phyloP scores from a whole-genome alignment of 202 grass and related monocot species.

The Schoenoplectus tabernaemontani region DNA sequence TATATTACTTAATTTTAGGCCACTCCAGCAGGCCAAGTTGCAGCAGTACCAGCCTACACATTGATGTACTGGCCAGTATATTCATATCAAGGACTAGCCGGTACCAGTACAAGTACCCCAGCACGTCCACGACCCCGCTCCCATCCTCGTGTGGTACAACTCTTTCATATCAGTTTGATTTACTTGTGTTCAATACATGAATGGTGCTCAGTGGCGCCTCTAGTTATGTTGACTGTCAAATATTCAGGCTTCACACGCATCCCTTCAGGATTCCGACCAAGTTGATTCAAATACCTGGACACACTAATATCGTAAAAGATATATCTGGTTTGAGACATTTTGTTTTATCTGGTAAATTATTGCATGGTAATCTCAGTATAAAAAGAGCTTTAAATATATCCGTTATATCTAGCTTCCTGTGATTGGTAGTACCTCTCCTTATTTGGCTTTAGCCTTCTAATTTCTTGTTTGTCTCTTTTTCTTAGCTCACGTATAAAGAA shows the following conservation, averaged over 20 bases:
- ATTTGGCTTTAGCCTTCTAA: background rate
- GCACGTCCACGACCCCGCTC: background rate
- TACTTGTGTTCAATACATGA: background rate
- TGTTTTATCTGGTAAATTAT: background rate
- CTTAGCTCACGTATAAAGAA: slow-evolving; percentile 44
- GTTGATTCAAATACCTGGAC: background rate
- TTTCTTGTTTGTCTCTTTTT: slow-evolving; percentile 8
- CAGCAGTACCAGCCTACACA: slow-evolving; percentile 23
- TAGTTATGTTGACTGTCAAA: background rate
- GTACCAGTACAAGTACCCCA: background rate
- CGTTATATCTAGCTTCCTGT: background rate
- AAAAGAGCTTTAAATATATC: background rate
- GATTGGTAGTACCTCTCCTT: background rate
- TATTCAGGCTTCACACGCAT: background rate
- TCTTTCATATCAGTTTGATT: background rate
- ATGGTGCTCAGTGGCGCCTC: background rate
- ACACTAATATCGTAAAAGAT: background rate
- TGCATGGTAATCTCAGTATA: background rate
- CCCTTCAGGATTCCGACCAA: background rate
- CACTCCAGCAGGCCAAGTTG: slow-evolving; percentile 1
- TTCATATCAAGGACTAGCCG: slow-evolving; percentile 19
- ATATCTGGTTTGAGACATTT: background rate
- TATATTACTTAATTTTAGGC: background rate
- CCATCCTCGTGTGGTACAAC: slow-evolving; percentile 10
- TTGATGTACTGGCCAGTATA: slow-evolving; percentile 28